Percentiles rank a stretch among this genome's conserved stretches.
Conservation (phyloP, 1,139 yeast genomes). For the Debaryomycetaceae sp. region DNA sequence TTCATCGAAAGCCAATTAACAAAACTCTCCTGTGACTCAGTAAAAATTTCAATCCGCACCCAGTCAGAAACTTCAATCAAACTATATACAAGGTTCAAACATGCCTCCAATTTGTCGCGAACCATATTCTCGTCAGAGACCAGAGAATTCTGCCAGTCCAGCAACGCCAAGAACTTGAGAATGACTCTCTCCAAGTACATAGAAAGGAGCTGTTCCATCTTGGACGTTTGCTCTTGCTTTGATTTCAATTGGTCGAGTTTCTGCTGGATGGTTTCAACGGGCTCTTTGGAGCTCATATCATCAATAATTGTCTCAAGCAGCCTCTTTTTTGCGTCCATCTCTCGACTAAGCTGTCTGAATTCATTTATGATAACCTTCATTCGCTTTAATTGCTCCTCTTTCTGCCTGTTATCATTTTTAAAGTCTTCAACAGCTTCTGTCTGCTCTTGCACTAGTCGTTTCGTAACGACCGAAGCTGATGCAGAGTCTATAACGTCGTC, state of each 20-base stretch:
- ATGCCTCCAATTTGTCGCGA: constrained; percentile 15
- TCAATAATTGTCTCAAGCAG: constrained; percentile 6
- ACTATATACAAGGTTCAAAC: constrained; percentile 8
- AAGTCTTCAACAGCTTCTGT: constrained; percentile 9
- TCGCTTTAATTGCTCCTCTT: background rate
- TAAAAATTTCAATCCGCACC: background rate
- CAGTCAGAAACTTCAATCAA: constrained; percentile 7
- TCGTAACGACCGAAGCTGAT: constrained; percentile 24
- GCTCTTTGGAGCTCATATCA: constrained; percentile 2
- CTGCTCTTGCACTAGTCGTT: constrained; percentile 18
- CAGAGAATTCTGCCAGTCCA: constrained; percentile 15
- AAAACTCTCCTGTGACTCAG: background rate
- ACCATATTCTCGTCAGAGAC: constrained; percentile 14
- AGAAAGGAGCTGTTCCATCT: constrained; percentile 11
- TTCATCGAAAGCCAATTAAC: background rate
- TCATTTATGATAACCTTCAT: constrained; percentile 3
- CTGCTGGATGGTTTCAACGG: constrained; percentile 4
- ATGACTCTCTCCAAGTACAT: constrained; percentile 20
- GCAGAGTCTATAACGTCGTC: constrained; percentile 38
- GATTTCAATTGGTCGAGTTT: constrained; percentile 4
- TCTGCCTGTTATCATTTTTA: constrained; percentile 5
- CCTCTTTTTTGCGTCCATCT: constrained; percentile 9
- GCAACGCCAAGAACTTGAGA: constrained; percentile 21
- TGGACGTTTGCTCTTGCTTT: constrained; percentile 10
- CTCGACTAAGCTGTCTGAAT: constrained; percentile 5